Percentiles rank a stretch among this genome's conserved stretches.
phyloP scores from a whole-genome alignment of 2,329 filamentous ascomycete species.

The Penicillium freii region DNA sequence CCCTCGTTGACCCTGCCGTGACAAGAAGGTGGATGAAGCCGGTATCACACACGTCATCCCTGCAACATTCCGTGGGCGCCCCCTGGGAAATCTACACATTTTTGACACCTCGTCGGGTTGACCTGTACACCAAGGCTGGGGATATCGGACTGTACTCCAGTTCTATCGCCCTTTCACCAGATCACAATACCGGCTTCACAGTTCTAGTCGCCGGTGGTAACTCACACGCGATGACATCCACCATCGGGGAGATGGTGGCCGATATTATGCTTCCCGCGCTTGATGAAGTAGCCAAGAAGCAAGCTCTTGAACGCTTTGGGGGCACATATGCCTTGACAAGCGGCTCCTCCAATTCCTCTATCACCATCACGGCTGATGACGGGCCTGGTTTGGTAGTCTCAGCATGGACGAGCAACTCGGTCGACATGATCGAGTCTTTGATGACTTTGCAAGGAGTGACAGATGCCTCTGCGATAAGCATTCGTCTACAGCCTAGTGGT shows the following conservation, averaged over 20 bases:
- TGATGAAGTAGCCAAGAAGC: slow-evolving; percentile 23
- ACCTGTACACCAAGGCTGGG: slow-evolving; percentile 29
- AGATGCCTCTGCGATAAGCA: slow-evolving; percentile 11
- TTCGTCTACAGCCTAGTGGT: slow-evolving; percentile 28
- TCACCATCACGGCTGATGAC: slow-evolving; percentile 22
- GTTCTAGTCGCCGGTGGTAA: slow-evolving; percentile 22
- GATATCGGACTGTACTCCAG: slow-evolving; percentile 27
- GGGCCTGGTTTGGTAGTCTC: slow-evolving; percentile 19
- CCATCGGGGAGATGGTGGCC: slow-evolving; percentile 18
- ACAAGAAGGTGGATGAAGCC: slow-evolving; percentile 51
- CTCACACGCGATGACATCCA: slow-evolving; percentile 6
- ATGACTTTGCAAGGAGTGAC: slow-evolving; percentile 2
- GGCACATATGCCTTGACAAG: slow-evolving; percentile 17
- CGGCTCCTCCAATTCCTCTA: slow-evolving; percentile 12
- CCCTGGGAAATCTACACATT: slow-evolving; percentile 46
- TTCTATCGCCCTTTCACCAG: slow-evolving; percentile 25
- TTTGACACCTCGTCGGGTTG: slow-evolving; percentile 15
- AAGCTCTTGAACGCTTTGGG: slow-evolving; percentile 19
- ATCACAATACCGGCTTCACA: slow-evolving; percentile 26
- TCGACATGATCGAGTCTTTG: slow-evolving; percentile 18
- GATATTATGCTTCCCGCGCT: slow-evolving; percentile 18
- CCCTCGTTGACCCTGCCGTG: slow-evolving; percentile 33
- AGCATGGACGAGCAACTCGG: slow-evolving; percentile 22
- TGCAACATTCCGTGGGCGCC: slow-evolving; percentile 40
- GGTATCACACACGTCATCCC: slow-evolving; percentile 37